A percentile compares a stretch with the other conserved stretches of the same genome.
Conservation (phyloP, 345 rosid species). For the Lepidium sativum region DNA sequence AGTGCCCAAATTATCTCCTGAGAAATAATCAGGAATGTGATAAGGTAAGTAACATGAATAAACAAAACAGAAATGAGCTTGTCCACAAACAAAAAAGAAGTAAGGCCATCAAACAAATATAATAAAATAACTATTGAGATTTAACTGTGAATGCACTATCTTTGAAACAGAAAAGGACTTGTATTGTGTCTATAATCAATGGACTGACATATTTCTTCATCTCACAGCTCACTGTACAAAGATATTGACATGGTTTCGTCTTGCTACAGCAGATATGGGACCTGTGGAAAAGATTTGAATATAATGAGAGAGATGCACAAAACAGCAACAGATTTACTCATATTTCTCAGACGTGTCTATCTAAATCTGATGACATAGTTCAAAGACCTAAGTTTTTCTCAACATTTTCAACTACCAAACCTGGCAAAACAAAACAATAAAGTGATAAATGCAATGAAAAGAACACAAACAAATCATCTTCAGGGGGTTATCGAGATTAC, state of each 20-base stretch:
- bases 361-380: neutral
- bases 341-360: neutral
- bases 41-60: neutral
- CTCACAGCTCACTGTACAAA: slow-evolving; percentile 50
- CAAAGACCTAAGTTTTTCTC: neutral
- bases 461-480: neutral
- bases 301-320: neutral
- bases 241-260: slow-evolving; percentile 48
- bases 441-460: neutral
- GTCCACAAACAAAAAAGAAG: neutral
- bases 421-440: neutral
- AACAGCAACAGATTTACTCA: neutral
- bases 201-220: slow-evolving; percentile 32
- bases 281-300: slow-evolving; percentile 46
- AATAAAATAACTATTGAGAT: neutral
- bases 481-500: slow-evolving; percentile 20
- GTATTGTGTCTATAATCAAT: slow-evolving; percentile 13
- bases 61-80: neutral
- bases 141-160: neutral
- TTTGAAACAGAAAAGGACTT: neutral
- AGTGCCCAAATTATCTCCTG: neutral
- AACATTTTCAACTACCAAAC: neutral
- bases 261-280: slow-evolving; percentile 45
- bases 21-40: neutral
- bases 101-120: neutral